Conservation (phyloP, 768 basidiomycete species). For the Rhizopogon roseolus region DNA sequence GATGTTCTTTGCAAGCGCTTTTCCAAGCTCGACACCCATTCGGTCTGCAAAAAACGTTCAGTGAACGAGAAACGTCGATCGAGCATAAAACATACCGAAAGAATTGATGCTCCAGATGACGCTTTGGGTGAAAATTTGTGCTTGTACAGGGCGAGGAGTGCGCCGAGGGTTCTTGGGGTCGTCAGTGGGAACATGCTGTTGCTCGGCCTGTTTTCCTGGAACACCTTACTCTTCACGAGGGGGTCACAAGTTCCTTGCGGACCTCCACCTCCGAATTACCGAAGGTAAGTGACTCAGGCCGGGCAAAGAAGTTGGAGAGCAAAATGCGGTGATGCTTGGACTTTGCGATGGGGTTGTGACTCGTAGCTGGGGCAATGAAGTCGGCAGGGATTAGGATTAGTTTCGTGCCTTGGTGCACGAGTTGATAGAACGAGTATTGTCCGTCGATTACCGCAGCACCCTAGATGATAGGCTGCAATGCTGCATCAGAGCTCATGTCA, state of each 20-base stretch:
- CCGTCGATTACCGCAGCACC: constrained; percentile 98
- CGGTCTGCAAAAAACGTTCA: constrained; percentile 59
- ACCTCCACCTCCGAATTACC: constrained; percentile 95
- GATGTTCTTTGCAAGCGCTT: constrained; percentile 96
- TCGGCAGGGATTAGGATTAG: constrained; percentile 88
- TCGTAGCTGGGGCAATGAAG: constrained; percentile 85
- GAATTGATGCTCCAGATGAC: constrained; percentile 99
- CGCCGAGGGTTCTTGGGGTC: constrained; percentile 84
- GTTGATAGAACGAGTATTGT: constrained; percentile 99
- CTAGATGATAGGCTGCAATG: constrained; percentile 99
- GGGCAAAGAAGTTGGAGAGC: constrained; percentile 97
- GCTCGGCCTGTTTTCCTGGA: constrained; percentile 95
- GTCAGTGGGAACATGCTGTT: constrained; percentile 95
- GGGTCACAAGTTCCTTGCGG: constrained; percentile 61
- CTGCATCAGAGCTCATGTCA: neutral
- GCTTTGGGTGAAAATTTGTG: constrained; percentile 99
- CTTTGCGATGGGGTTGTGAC: constrained; percentile 82
- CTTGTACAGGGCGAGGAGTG: constrained; percentile 89
- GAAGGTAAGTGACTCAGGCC: constrained; percentile 95
- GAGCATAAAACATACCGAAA: constrained; percentile 54
- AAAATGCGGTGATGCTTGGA: constrained; percentile 97
- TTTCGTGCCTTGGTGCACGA: constrained; percentile 92
- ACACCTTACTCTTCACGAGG: constrained; percentile 94
- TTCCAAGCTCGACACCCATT: constrained; percentile 99
- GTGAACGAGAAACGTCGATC: neutral